Evolutionary conservation across 2,329 filamentous ascomycete species (phyloP).

Genomic region (Monilinia fructigena): DNA sequence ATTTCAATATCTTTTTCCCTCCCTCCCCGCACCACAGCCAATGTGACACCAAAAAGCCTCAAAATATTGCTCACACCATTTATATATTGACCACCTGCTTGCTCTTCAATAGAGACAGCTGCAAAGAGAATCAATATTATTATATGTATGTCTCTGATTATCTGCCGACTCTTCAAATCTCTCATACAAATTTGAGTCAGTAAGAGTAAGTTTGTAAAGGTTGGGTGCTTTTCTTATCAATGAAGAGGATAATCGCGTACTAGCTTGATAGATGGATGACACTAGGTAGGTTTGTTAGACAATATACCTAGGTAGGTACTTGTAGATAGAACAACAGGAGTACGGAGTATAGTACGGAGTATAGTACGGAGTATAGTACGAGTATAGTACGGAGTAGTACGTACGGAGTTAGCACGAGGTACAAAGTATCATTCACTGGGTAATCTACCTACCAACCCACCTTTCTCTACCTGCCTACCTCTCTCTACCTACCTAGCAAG

Average conservation of each 20-base stretch:
- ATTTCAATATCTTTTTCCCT: neutral
- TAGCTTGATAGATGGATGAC: neutral
- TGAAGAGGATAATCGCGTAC: neutral
- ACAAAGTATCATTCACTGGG: no score
- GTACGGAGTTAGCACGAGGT: no score
- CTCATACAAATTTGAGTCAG: neutral
- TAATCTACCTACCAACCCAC: no score
- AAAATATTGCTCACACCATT: neutral
- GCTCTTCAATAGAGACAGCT: neutral
- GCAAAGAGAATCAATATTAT: neutral
- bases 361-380: no score
- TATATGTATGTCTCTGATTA: conserved; percentile 3
- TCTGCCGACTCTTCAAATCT: neutral
- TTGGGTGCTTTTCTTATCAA: neutral
- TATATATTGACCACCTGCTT: conserved; percentile 7
- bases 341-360: no score
- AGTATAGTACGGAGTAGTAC: no score
- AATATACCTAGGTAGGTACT: no score
- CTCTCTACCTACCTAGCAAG: no score
- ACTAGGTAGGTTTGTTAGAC: no score
- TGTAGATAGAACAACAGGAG: no score
- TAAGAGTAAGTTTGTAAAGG: neutral
- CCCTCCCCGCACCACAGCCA: neutral
- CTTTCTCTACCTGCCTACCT: no score
- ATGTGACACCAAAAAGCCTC: neutral